Conservation (phyloP, 345 rosid species). For the Reutealis trisperma region DNA sequence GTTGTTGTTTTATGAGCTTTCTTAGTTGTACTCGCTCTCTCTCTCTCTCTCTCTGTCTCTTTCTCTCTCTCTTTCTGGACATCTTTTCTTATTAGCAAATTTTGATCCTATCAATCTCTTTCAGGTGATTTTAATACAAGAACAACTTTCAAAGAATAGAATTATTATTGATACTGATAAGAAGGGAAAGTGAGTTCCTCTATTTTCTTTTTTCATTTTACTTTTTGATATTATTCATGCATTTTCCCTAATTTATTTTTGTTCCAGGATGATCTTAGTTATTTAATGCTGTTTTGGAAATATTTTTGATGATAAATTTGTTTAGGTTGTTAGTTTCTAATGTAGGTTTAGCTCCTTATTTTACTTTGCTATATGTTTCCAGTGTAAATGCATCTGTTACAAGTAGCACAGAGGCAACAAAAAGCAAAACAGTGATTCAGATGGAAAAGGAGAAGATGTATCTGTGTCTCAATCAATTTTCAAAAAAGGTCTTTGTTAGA, state of each 20-base stretch:
- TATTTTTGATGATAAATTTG: neutral
- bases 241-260: neutral
- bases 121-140: constrained; percentile 92
- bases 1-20: neutral
- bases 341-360: constrained; percentile 6
- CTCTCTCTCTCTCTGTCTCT: too few species aligned
- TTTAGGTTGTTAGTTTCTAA: neutral
- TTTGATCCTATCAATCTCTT: constrained; percentile 19
- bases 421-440: constrained; percentile 83
- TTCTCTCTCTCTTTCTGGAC: neutral
- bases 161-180: constrained; percentile 87
- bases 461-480: constrained; percentile 74
- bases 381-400: constrained; percentile 94
- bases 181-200: constrained; percentile 86
- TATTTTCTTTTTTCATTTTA: constrained; percentile 4
- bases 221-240: neutral
- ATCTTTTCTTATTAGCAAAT: neutral
- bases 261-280: neutral
- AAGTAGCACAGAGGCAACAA: constrained; percentile 81
- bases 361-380: constrained; percentile 22
- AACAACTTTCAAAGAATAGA: constrained; percentile 94
- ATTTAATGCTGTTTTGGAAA: neutral
- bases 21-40: neutral
- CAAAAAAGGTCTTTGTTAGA: constrained; percentile 47
- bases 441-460: constrained; percentile 92